Evolutionary conservation across 306 rosid genomes (phyloP), one percentile per base, ranked within the genome.

Genomic region (Psophocarpus tetragonolobus): DNA sequence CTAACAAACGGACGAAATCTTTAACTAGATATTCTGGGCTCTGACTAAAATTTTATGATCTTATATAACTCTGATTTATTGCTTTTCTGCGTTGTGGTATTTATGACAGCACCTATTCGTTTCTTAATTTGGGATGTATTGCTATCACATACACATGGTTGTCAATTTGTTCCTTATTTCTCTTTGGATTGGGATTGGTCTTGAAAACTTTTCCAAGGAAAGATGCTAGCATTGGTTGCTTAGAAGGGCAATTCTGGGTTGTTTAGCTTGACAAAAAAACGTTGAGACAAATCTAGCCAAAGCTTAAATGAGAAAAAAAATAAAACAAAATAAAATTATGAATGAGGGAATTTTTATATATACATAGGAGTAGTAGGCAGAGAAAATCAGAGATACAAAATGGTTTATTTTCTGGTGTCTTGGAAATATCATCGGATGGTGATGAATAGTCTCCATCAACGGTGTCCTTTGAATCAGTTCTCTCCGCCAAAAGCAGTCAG

Each of bases 401-500:
- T 72, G 86, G 60, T 74, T 71, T 45, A 64, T 68, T 83, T 78
- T 47, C 54, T 74, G 87, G 75, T 69, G 69, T 73, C 71, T 87
- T 58, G 96, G 96, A 88, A 90, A 85, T 88, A 84, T 84, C 78
- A 84, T 75, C 17, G 83, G 85, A 83, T 84, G 85, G 94, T 69
- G 92, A 84, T 92, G 99, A 92, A 85, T 91, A 80, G 99, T 92
- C 99, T 30, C 80, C 50, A 71, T 96, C 98, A 86, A 81, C n/a
- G 77, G 91, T 81, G 97, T 92, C 97, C 97, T 91, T 95, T 81
- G 97, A 91, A 92, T 95, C 98, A 88, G 97, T 91, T 89, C 94
- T 88, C 90, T 83, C 53, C 58, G 51, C 91, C 84, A 82, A 91
- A 92, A 87, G 96, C 93, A 91, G 99, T 96, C 97, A 90, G 99